A percentile compares a stretch with the other conserved stretches of the same genome.
phyloP scores from a whole-genome alignment of 768 basidiomycete genomes.

The Amyloporia xantha region DNA sequence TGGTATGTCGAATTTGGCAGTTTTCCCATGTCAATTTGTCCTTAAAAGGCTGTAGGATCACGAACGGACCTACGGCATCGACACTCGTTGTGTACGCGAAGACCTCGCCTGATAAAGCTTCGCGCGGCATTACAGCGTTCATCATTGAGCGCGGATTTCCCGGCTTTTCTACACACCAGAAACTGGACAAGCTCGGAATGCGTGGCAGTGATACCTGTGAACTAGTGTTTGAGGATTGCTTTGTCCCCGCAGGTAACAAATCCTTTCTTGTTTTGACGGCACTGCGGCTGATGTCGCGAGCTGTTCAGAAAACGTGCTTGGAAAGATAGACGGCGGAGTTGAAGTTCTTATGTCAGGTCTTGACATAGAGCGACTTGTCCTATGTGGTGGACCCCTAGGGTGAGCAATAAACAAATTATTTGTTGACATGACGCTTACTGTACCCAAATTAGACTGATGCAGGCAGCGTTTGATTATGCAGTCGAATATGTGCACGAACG shows the following conservation, averaged over 20 bases:
- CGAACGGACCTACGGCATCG: conserved; percentile 88
- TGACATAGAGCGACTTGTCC: conserved; percentile 85
- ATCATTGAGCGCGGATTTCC: conserved; percentile 76
- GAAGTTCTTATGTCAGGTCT: conserved; percentile 91
- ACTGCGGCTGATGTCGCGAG: not conserved
- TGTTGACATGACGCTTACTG: not conserved
- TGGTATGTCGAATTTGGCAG: conserved; percentile 59
- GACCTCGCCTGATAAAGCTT: conserved; percentile 66
- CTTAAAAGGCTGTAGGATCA: conserved; percentile 58
- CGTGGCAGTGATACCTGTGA: conserved; percentile 94
- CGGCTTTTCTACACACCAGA: conserved; percentile 86
- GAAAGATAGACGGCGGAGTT: conserved; percentile 71
- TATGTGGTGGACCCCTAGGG: conserved; percentile 92
- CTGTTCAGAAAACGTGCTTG: conserved; percentile 72
- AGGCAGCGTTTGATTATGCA: conserved; percentile 76
- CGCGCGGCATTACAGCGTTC: conserved; percentile 90
- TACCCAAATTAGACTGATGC: conserved; percentile 10
- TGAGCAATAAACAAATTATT: conserved; percentile 23
- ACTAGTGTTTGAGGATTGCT: conserved; percentile 84
- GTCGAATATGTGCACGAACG: conserved; percentile 90
- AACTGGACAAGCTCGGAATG: conserved; percentile 96
- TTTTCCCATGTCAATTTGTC: conserved; percentile 1
- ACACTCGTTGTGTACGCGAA: conserved; percentile 93
- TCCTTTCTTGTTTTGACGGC: not conserved
- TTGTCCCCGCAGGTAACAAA: conserved; percentile 71